phyloP scores from a whole-genome alignment of 176 grass and related monocot genomes.

The Carex myosuroides region DNA sequence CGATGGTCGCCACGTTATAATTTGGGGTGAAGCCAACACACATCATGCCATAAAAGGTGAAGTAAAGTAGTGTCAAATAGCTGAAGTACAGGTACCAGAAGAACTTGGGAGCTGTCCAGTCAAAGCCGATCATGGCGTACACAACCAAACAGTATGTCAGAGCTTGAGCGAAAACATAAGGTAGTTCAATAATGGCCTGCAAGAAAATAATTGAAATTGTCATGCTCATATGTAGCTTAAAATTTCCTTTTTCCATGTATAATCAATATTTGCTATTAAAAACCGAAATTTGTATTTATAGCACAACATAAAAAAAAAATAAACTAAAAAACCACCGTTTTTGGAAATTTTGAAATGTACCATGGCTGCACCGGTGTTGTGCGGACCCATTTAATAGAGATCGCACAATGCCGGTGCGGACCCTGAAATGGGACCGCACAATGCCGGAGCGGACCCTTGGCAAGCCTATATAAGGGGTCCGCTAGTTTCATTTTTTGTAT shows the following conservation, averaged over 20 bases:
- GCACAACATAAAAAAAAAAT: too few species aligned
- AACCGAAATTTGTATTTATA: too few species aligned
- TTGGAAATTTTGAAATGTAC: too few species aligned
- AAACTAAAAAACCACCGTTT: too few species aligned
- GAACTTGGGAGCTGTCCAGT: slow-evolving; percentile 71
- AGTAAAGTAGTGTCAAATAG: slow-evolving; percentile 85
- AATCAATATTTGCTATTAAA: neutral
- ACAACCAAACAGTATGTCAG: slow-evolving; percentile 53
- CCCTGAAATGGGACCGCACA: too few species aligned
- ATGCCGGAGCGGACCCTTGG: too few species aligned
- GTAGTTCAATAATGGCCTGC: slow-evolving; percentile 71
- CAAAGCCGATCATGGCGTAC: slow-evolving; percentile 83
- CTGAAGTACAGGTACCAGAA: slow-evolving; percentile 87
- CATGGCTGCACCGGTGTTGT: too few species aligned
- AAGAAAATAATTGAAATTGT: neutral
- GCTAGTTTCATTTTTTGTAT: too few species aligned
- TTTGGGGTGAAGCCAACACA: slow-evolving; percentile 71
- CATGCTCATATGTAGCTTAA: neutral
- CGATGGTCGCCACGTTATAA: slow-evolving; percentile 52
- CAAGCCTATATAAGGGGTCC: too few species aligned
- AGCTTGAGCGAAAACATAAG: slow-evolving; percentile 59
- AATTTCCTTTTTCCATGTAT: neutral
- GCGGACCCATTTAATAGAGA: too few species aligned
- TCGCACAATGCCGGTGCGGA: too few species aligned
- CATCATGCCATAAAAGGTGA: slow-evolving; percentile 99